Base-by-base conservation (phyloP, 306 rosid genomes). In the Parietaria judaica region DNA sequence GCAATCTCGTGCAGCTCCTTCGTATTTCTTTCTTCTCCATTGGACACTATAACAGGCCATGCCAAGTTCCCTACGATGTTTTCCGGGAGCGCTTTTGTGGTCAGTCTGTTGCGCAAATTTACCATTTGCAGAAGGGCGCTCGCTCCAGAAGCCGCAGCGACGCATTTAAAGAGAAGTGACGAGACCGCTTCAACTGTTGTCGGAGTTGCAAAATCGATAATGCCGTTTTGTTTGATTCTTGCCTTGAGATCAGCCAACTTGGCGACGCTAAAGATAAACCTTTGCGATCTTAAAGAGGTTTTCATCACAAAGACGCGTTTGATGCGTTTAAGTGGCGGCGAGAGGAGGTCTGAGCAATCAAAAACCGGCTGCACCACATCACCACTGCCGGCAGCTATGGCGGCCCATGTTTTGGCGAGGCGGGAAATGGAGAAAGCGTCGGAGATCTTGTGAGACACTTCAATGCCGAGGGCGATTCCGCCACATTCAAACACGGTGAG, bases 401-500 rank as follows among this genome's bases (percentile, higher is more conserved):
- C 47, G 0, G 66, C 63, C 81, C 78, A 72, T 17, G 37, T 58
- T 63, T 51, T 60, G 13, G 47, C 51, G 39, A 76, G 64, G 13
- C 14, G 11, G 54, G 58, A 5, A 35, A 7, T 36, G 0, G 81
- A 71, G 2, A 48, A 47, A 3, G 64, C 81, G 38, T 76, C 77
- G 0, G 66, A 65, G 14, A 76, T 41, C 59, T 54, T 60, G 38
- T 76, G 77, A 11, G 81, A 58, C 34, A 68, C 11, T 56, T 68
- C 57, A 6, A 36, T 60, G 11, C 61, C 70, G 44, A 76, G 44
- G 7, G 68, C 80, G 49, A 70, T 50, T 23, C 76, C 73, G 4
- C 73, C 73, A 1, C 76, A 75, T 6, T 45, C 44, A 34, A 76
- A 76, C 14, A 58, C 45, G 38, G 43, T 76, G 59, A 71, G 69